These are phyloP conservation scores for Hortiboletus campestris DNA, from an alignment of 768 basidiomycete genomes.

Conservation along the genomic window DNA sequence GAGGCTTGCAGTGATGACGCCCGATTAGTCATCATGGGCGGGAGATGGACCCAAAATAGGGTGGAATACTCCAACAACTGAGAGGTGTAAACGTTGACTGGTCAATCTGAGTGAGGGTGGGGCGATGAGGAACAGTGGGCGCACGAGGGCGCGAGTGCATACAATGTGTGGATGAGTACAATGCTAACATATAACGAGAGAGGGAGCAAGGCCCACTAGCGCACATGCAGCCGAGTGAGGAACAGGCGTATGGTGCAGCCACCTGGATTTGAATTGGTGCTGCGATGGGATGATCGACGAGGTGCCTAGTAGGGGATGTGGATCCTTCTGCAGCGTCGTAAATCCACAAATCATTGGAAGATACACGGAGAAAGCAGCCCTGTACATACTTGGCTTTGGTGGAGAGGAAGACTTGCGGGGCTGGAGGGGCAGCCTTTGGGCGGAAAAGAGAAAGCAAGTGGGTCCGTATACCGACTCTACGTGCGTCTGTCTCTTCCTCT, in stretches of 20 bases:
- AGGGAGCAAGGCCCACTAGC: conserved; percentile 90
- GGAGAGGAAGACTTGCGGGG: conserved; percentile 26
- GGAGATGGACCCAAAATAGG: too few species aligned
- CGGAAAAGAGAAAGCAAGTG: conserved; percentile 88
- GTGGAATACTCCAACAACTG: too few species aligned
- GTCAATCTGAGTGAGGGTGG: too few species aligned
- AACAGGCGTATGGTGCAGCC: conserved; percentile 40
- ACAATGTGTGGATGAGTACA: too few species aligned
- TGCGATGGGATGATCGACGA: conserved; percentile 30
- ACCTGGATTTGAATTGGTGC: conserved; percentile 25
- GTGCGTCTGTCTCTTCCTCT: conserved; percentile 39
- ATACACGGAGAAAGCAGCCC: background rate
- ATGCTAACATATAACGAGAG: conserved; percentile 52
- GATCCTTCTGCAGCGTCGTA: conserved; percentile 64
- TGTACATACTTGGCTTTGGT: conserved; percentile 49
- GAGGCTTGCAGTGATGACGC: conserved; percentile 11
- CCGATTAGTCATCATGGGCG: too few species aligned
- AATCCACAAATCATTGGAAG: conserved; percentile 34
- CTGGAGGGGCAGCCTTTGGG: conserved; percentile 86
- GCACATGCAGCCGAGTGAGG: conserved; percentile 42
- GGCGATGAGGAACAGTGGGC: too few species aligned
- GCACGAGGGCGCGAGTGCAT: too few species aligned
- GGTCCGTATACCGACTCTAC: conserved; percentile 80
- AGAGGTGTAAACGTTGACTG: too few species aligned
- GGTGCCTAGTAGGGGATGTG: conserved; percentile 34